Evolutionary conservation across 305 asterid species (phyloP).

Genomic region (Solanum hybrid): DNA sequence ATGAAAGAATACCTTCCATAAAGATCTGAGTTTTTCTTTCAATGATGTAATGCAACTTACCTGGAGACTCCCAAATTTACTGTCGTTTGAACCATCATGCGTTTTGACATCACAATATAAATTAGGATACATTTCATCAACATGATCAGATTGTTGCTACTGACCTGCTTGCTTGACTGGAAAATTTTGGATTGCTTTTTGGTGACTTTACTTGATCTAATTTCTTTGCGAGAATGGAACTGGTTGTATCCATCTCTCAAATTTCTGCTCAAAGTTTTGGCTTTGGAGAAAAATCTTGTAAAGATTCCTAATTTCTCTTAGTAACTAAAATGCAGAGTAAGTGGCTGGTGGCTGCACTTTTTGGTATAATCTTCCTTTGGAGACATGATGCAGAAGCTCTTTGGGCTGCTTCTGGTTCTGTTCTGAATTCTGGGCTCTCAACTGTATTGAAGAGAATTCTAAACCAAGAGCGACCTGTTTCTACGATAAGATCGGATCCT

Average conservation of each 20-base stretch:
- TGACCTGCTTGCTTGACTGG: not conserved
- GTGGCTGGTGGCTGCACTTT: constrained; percentile 44
- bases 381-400: constrained; percentile 65
- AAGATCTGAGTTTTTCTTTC: not conserved
- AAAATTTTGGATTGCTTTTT: not conserved
- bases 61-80: not conserved
- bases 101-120: not conserved
- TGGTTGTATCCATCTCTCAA: not conserved
- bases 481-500: constrained; percentile 62
- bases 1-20: not conserved
- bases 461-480: constrained; percentile 74
- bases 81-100: not conserved
- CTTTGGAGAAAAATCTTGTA: not conserved
- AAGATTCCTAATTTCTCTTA: not conserved
- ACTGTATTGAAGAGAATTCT: constrained; percentile 38
- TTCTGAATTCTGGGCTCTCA: constrained; percentile 42
- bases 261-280: not conserved
- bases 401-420: constrained; percentile 67
- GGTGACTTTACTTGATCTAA: not conserved
- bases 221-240: not conserved
- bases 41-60: not conserved
- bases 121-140: not conserved
- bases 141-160: not conserved
- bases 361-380: constrained; percentile 35
- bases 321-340: constrained; percentile 48